Percentiles rank a stretch among this genome's conserved stretches.
Conservation (phyloP, 2,329 filamentous ascomycete species). For the Dissoconium aciculare region DNA sequence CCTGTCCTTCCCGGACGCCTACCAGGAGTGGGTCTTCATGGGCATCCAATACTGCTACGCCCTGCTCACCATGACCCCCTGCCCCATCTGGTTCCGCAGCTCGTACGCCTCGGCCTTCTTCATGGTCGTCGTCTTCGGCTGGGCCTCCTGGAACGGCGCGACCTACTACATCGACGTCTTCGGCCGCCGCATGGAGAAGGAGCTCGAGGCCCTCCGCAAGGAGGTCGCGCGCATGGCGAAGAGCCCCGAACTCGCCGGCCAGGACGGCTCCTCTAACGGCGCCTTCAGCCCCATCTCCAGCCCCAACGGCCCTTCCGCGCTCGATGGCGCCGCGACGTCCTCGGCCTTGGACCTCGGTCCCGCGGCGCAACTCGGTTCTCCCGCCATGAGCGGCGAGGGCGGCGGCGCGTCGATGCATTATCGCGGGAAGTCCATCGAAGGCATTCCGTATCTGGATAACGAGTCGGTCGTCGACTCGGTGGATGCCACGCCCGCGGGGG, state of each 20-base stretch:
- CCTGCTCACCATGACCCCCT: constrained; percentile 82
- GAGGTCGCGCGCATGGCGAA: constrained; percentile 45
- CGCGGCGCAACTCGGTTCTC: constrained; percentile 8
- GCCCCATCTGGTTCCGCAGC: constrained; percentile 87
- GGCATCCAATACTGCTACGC: constrained; percentile 87
- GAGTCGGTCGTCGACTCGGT: constrained; percentile 3
- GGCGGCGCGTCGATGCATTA: constrained; percentile 4
- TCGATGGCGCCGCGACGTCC: constrained; percentile 6
- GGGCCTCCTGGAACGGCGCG: constrained; percentile 93
- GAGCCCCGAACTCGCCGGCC: constrained; percentile 17
- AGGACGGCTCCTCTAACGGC: constrained; percentile 7
- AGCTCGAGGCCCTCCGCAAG: constrained; percentile 73
- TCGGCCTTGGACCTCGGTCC: constrained; percentile 21
- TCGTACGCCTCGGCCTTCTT: constrained; percentile 65
- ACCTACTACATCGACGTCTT: constrained; percentile 98
- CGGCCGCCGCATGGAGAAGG: constrained; percentile 90
- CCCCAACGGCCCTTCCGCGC: constrained; percentile 15
- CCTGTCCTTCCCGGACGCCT: constrained; percentile 52
- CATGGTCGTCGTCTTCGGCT: constrained; percentile 68
- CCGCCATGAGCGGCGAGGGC: constrained; percentile 3
- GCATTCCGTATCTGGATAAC: constrained; percentile 2
- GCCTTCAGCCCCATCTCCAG: constrained; percentile 15
- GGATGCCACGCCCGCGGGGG: constrained; percentile 2
- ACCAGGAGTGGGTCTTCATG: constrained; percentile 92
- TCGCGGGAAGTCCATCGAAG: constrained; percentile 6